Percentiles rank a stretch among this genome's conserved stretches.
Conservation (phyloP, 2,329 filamentous ascomycete genomes). For the Aspergillus japonicus region DNA sequence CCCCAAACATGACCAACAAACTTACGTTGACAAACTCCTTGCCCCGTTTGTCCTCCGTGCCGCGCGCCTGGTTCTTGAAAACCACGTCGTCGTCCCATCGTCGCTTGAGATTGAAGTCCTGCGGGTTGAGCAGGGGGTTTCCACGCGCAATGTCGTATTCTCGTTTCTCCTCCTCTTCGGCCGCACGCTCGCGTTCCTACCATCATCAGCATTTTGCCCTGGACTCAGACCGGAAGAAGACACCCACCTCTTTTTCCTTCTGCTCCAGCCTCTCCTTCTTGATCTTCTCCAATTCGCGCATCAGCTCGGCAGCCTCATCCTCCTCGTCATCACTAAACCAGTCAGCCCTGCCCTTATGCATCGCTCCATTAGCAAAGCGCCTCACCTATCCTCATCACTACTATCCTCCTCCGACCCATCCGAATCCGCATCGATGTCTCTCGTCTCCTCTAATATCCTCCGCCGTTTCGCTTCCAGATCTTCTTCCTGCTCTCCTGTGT, state of each 20-base stretch:
- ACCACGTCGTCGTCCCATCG: slow-evolving; percentile 98
- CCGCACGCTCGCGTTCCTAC: slow-evolving; percentile 75
- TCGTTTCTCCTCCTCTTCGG: slow-evolving; percentile 75
- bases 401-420: slow-evolving; percentile 62
- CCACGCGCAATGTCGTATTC: slow-evolving; percentile 88
- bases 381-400: slow-evolving; percentile 60
- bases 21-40: slow-evolving; percentile 96
- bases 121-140: slow-evolving; percentile 83
- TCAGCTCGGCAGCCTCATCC: slow-evolving; percentile 82
- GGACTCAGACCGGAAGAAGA: not conserved
- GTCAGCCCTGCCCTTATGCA: slow-evolving; percentile 23
- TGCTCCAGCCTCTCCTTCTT: slow-evolving; percentile 80
- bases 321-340: slow-evolving; percentile 64
- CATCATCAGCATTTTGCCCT: slow-evolving; percentile 16
- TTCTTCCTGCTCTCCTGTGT: slow-evolving; percentile 51
- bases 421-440: slow-evolving; percentile 81
- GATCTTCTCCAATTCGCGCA: slow-evolving; percentile 92
- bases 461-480: slow-evolving; percentile 79
- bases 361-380: not conserved
- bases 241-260: slow-evolving; percentile 66
- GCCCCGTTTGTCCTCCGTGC: slow-evolving; percentile 86
- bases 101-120: slow-evolving; percentile 82
- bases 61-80: slow-evolving; percentile 97
- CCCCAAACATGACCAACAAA: not conserved
- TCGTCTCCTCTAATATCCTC: slow-evolving; percentile 81